Evolutionary conservation across 1,139 yeast genomes (phyloP), one percentile per base, ranked within the genome.

Genomic region (Sugiyamaella xylanicola): DNA sequence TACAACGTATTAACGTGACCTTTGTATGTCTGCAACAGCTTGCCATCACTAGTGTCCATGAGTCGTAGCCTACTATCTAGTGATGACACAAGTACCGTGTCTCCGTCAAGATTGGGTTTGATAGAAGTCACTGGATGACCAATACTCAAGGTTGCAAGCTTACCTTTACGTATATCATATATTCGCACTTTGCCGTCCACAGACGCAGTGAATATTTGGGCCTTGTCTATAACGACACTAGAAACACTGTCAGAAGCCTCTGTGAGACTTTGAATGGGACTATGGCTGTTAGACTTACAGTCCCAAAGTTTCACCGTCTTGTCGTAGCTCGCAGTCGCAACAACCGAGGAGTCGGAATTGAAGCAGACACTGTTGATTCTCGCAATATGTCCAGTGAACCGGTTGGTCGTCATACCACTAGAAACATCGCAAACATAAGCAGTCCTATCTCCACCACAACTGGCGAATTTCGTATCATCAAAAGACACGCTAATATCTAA

Each of bases 301-400:
- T 73, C 77, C 77, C 77, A 73, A 11, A 72, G 57, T 46, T 69
- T 63, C 25, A 72, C 75, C 2, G 70, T 65, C 15, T 72, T 66
- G 54, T 73, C 77, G 50, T 64, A 65, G 8, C 73, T 67, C 5
- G 65, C 74, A 3, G 69, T 60, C 2, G 70, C 74, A 36, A 72
- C 56, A 4, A 72, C 64, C 4, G 68, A 58, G n/a, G 65, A 66
- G 19, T 66, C 67, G 3, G 57, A 59, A 40, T 66, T 66, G 54
- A 69, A 71, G 16, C 60, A 60, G 2, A 69, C 70, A 22, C 68
- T 54, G 51, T 72, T 71, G 47, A 72, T 67, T 4, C 68, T 63
- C 9, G 72, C 64, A 16, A 57, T 56, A 54, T 73, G 76, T 13
- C 71, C 75, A 1, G 65, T 41, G 47, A 68, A 67, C 35, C 73